Evolutionary conservation across 2,329 filamentous ascomycete species (phyloP).

Genomic region (Nothopassalora personata): DNA sequence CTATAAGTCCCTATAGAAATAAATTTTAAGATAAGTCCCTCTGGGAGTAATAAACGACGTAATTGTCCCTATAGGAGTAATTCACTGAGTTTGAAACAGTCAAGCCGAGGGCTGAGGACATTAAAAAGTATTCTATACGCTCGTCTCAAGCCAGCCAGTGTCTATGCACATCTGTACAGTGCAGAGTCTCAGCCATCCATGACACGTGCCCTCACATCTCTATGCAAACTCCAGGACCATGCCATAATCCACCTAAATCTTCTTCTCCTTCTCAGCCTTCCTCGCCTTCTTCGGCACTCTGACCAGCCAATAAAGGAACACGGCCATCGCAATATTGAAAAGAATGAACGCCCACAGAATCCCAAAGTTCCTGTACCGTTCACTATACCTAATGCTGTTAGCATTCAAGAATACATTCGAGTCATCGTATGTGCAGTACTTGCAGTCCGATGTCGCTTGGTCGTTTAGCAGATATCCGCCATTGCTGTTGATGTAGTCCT

Average conservation of each 20-base stretch:
- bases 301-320: conserved; percentile 50
- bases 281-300: conserved; percentile 49
- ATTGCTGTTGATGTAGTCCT: conserved; percentile 24
- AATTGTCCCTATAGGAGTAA: no score
- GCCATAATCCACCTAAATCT: conserved; percentile 26
- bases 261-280: conserved; percentile 38
- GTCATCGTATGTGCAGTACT: conserved; percentile 38
- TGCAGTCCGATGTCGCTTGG: conserved; percentile 33
- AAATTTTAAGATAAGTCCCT: no score
- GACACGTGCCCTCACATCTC: background rate
- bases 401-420: conserved; percentile 41
- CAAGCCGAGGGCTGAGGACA: no score
- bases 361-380: conserved; percentile 50
- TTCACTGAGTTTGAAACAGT: no score
- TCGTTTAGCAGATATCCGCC: conserved; percentile 38
- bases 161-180: background rate
- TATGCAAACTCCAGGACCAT: background rate
- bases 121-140: no score
- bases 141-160: background rate
- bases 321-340: conserved; percentile 47
- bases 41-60: no score
- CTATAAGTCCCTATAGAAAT: no score
- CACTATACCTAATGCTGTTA: conserved; percentile 40
- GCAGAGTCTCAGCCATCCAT: background rate
- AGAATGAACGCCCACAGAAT: conserved; percentile 49